Conservation (phyloP, 2,329 filamentous ascomycete genomes). For the Graphilbum ipis-grandicollis region DNA sequence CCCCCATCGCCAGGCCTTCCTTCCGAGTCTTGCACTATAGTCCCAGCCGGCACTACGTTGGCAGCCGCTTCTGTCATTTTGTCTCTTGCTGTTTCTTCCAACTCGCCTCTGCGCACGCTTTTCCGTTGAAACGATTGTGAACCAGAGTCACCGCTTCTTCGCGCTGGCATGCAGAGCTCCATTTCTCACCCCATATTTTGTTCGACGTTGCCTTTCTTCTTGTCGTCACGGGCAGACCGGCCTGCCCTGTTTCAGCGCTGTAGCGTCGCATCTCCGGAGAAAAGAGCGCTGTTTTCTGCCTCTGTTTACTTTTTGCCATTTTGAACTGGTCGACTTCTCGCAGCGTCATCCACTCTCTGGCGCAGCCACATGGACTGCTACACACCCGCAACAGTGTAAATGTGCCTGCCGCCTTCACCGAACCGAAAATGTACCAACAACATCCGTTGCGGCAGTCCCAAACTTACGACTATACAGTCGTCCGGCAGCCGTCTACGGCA, state of each 20-base stretch:
- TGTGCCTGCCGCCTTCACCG: too few relatives aligned
- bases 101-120: neutral
- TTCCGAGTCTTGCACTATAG: neutral
- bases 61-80: neutral
- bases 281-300: too few relatives aligned
- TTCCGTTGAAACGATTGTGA: neutral
- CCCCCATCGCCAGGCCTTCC: constrained; percentile 3
- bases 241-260: too few relatives aligned
- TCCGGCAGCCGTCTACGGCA: constrained; percentile 50
- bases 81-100: neutral
- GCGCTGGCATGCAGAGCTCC: constrained; percentile 7
- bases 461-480: constrained; percentile 30
- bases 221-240: too few relatives aligned
- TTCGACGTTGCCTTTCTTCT: neutral
- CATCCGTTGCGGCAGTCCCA: constrained; percentile 41
- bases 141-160: neutral
- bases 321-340: too few relatives aligned
- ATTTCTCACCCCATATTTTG: constrained; percentile 1
- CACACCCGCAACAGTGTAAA: too few relatives aligned
- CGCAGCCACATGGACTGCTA: too few relatives aligned
- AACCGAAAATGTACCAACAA: constrained; percentile 36
- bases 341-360: too few relatives aligned
- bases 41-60: neutral
- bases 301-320: too few relatives aligned
- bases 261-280: too few relatives aligned